Conservation (phyloP, 1,284 basidiomycete genomes). For the Leccinum pachyderme region DNA sequence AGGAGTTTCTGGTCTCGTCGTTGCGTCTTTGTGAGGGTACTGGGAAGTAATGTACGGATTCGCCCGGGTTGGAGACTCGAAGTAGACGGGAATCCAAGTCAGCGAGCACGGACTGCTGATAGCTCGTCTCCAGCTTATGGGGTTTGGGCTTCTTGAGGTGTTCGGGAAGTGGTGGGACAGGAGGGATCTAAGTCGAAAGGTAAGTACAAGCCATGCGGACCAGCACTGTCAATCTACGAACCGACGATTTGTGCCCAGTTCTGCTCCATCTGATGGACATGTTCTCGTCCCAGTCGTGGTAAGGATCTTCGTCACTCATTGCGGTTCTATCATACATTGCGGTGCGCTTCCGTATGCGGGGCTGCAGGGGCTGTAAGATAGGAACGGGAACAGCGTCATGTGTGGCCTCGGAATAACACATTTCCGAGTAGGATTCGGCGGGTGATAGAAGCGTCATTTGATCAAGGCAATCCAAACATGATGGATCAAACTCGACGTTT, state of each 20-base stretch:
- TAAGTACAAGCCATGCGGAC: slow-evolving; percentile 9
- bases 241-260: slow-evolving; percentile 16
- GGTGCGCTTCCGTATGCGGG: slow-evolving; percentile 31
- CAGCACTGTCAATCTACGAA: slow-evolving; percentile 14
- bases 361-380: slow-evolving; percentile 30
- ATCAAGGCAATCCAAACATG: slow-evolving; percentile 35
- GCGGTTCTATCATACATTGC: slow-evolving; percentile 32
- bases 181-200: slow-evolving; percentile 20
- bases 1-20: slow-evolving; percentile 28
- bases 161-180: slow-evolving; percentile 30
- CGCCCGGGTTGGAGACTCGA: slow-evolving; percentile 24
- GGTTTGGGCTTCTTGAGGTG: slow-evolving; percentile 20
- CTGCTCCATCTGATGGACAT: slow-evolving; percentile 25
- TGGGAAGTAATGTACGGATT: slow-evolving; percentile 36
- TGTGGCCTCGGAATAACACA: slow-evolving; percentile 34
- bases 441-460: slow-evolving; percentile 36
- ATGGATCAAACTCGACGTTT: slow-evolving; percentile 34
- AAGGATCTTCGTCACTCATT: slow-evolving; percentile 36
- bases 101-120: slow-evolving; percentile 33
- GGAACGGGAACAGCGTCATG: slow-evolving; percentile 31
- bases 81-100: slow-evolving; percentile 31
- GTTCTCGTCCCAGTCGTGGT: slow-evolving; percentile 35
- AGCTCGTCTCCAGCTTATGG: slow-evolving; percentile 22
- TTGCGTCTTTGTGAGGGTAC: slow-evolving; percentile 34
- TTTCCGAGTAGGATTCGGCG: slow-evolving; percentile 34